A percentile compares a stretch with the other conserved stretches of the same genome.
These are phyloP conservation scores for Dinochytrium kinnereticum DNA, from an alignment of 371 early-diverging fungal genomes.

Conservation along the genomic window DNA sequence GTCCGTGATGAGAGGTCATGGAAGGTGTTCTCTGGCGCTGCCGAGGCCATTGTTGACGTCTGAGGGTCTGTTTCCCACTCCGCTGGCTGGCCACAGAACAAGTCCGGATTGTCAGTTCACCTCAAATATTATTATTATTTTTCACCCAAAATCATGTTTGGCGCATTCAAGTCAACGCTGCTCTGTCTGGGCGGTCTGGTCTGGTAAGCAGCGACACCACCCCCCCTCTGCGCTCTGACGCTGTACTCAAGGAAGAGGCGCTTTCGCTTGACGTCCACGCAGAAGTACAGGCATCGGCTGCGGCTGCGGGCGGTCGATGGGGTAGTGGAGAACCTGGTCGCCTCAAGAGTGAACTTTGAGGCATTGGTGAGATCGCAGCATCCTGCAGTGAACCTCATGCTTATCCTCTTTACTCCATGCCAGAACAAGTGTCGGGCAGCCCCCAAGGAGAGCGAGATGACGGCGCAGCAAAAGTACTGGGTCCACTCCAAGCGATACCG, in stretches of 20 bases:
- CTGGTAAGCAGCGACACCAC: constrained; percentile 3
- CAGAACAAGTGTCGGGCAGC: constrained; percentile 49
- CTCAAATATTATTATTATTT: not conserved
- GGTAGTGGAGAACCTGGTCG: constrained; percentile 79
- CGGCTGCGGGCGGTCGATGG: constrained; percentile 89
- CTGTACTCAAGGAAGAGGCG: constrained; percentile 65
- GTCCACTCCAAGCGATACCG: constrained; percentile 81
- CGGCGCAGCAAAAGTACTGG: constrained; percentile 90
- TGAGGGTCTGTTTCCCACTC: too few species aligned
- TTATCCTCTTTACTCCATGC: not conserved
- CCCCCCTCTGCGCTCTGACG: too few species aligned
- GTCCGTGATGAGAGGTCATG: constrained; percentile 38
- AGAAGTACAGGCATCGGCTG: constrained; percentile 94
- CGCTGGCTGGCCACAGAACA: not conserved
- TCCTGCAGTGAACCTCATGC: too few species aligned
- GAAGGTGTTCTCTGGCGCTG: constrained; percentile 26
- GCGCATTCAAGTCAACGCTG: not conserved
- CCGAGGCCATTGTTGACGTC: not conserved
- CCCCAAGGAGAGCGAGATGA: constrained; percentile 87
- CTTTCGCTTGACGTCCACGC: constrained; percentile 85
- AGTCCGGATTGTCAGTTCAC: not conserved
- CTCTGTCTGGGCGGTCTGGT: constrained; percentile 14
- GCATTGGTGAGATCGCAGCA: constrained; percentile 70
- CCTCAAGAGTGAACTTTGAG: constrained; percentile 88
- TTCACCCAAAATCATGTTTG: not conserved